Base-by-base conservation (phyloP, 345 rosid species). In the Salix koriyanagi region DNA sequence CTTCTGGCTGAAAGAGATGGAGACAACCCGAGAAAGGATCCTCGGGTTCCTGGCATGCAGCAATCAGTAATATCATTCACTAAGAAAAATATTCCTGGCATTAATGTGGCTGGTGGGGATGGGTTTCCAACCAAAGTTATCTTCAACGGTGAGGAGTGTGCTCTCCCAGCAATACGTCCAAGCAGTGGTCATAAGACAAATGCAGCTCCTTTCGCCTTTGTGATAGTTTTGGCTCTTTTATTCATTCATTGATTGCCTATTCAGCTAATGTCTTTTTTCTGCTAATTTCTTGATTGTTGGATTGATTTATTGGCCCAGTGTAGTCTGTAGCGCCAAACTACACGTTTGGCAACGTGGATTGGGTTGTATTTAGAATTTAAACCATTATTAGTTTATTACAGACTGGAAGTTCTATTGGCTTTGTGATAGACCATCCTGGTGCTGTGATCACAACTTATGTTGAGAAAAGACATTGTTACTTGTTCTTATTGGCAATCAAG, bases 71-170 rank as follows among this genome's bases (percentile, higher is more conserved):
- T 88, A 69, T 83, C 80, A 6, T 88, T 86, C 76, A 52, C 79
- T 2, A 88, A 85, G 83, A 73, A 79, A 73, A 54, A 19, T 3
- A 86, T 81, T 2, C 84, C 88, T 6, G 62, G 58, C 10, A 67
- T 88, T 65, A 44, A 83, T 26, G 74, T 78, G 60, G 77, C 80
- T 13, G 41, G n/a, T 0, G 81, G 84, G 6, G 89, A 86, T 66
- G 88, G 88, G 7, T 86, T 88, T 66, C 91, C 91, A 2, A 75
- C 86, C 6, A 83, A 76, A 72, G 79, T 86, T 12, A 3, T 82
- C 54, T 85, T 88, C 80, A 85, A 86, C 64, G 88, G 91, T 0
- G 86, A 82, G 75, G 87, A 88, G 39, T 88, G 91, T 23, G 72
- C 86, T 0, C 74, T 88, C 50, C 88, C 89, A 4, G 46, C 60